Base-by-base conservation (phyloP, 2,329 filamentous ascomycete species). In the Fusarium denticulatum region DNA sequence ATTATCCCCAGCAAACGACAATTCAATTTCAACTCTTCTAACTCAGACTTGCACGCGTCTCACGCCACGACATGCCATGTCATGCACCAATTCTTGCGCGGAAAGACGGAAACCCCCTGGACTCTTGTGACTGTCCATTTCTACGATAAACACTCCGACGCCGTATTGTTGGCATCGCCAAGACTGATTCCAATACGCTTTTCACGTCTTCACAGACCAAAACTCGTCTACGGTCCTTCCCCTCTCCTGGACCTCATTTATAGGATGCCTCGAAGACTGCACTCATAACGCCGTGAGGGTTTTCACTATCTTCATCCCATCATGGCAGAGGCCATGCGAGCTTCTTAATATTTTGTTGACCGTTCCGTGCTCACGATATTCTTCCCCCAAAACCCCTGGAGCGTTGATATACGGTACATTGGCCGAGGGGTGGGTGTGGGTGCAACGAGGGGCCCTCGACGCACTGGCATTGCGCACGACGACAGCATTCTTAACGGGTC, bases 361-460 rank as follows among this genome's bases (percentile, higher is more conserved):
- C 42, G 56, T 62, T 56, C 32, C 42, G 43, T 37, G 37, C 26
- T 59, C 58, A 60, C 43, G 26, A 67, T 40, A 39, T 55, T 55
- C 55, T 42, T 60, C 42, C 45, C 40, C 39, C 47, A 28, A 60
- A 66, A 67, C 72, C 68, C 70, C 70, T 69, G 58, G 59, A 73
- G 69, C 73, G 73, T 74, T 76, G 73, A 74, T 77, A 71, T 70
- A 69, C 73, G 69, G 73, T 68, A 76, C 61, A 64, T 59, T 64
- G 75, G 24, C 73, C 75, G 64, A 70, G 58, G 24, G 53, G 32
- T 50, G 62, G 73, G 75, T 61, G 74, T 74, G 69, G 58, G 58
- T 64, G 69, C 71, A 75, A 74, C 39, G 73, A 64, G 13, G 43
- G 40, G 62, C 55, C 60, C 57, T 47, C 55, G 64, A 60, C 53